A percentile compares a stretch with the other conserved stretches of the same genome.
Evolutionary conservation across 1,284 basidiomycete species (phyloP).

Genomic region (Papiliotrema terrestris): DNA sequence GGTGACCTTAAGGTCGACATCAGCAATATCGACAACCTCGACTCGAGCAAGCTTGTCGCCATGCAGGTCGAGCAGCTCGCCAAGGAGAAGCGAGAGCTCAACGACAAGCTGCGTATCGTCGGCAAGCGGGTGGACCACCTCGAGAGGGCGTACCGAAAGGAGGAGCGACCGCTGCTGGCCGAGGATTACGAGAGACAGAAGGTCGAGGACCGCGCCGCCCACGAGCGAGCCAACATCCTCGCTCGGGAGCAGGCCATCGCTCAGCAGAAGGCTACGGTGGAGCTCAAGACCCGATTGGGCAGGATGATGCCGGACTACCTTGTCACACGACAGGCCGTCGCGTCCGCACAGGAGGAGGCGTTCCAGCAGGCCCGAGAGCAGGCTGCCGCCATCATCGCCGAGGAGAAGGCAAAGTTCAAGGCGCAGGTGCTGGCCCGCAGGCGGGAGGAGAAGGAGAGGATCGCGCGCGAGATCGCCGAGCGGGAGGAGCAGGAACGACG

Average conservation of each 20-base stretch:
- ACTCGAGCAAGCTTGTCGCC: constrained; percentile 82
- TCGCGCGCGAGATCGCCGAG: constrained; percentile 53
- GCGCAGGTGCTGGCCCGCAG: constrained; percentile 53
- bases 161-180: constrained; percentile 80
- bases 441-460: constrained; percentile 58
- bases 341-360: constrained; percentile 66
- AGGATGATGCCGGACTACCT: constrained; percentile 75
- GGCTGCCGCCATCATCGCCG: constrained; percentile 70
- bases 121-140: constrained; percentile 91
- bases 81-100: constrained; percentile 91
- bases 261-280: constrained; percentile 67
- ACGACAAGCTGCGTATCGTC: constrained; percentile 76
- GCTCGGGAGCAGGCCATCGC: constrained; percentile 61
- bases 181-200: constrained; percentile 89
- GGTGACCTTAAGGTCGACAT: constrained; percentile 82
- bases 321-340: constrained; percentile 59
- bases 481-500: constrained; percentile 59
- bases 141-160: constrained; percentile 93
- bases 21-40: constrained; percentile 74
- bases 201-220: constrained; percentile 65
- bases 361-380: constrained; percentile 61
- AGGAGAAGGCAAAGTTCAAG: constrained; percentile 76
- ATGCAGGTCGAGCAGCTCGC: constrained; percentile 93
- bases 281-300: constrained; percentile 71
- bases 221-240: constrained; percentile 62